Base-by-base conservation (phyloP, 441 rosid genomes). In the Mallotus japonicus region DNA sequence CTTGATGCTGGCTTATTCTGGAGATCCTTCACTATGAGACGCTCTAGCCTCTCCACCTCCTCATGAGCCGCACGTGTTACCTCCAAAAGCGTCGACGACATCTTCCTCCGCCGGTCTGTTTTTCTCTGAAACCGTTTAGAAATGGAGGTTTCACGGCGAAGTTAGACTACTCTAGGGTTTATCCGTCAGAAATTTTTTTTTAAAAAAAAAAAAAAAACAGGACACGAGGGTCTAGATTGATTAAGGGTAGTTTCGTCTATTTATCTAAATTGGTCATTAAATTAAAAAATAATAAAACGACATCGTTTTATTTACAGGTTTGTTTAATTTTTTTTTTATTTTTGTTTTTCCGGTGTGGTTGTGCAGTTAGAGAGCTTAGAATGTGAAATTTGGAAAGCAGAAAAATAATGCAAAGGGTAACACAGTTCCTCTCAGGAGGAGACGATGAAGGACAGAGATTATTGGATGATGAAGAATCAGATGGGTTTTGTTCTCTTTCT, bases 11-110 rank as follows among this genome's bases (percentile, higher is more conserved):
- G 96, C 81, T 88, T 95, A 14, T 81, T 90, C 80, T 92, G 99
- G 50, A 96, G 89, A 80, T 96, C 98, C 86, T 90, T 88, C 66
- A 93, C 97, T 68, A 96, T 73, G 34, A 93, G 83, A 66, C 97
- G 92, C 79, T 96, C 98, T 37, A 92, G 51, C 62, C 92, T 85
- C 81, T 96, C 99, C 62, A 91, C 84, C 71, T 96, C 97, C 85
- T 96, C 97, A 63, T 96, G 99, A 24, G 89, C 82, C 13, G 91
- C 88, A 22, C 99, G 92, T 63, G 97, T 92, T 77, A 83, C 83
- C 88, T 92, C 99, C 65, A 96, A 85, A 59, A 93, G 86, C 51
- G 98, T 93, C 77, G 99, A 92, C 64, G 98, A 92, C 99, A 96
- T 96, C 73, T 71, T 65, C 73, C 59, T 22, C 12, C 53, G 59